Evolutionary conservation across 192 early-diverging fungal genomes (phyloP), one percentile per base, ranked within the genome.

Genomic region (Coemansia sp.): DNA sequence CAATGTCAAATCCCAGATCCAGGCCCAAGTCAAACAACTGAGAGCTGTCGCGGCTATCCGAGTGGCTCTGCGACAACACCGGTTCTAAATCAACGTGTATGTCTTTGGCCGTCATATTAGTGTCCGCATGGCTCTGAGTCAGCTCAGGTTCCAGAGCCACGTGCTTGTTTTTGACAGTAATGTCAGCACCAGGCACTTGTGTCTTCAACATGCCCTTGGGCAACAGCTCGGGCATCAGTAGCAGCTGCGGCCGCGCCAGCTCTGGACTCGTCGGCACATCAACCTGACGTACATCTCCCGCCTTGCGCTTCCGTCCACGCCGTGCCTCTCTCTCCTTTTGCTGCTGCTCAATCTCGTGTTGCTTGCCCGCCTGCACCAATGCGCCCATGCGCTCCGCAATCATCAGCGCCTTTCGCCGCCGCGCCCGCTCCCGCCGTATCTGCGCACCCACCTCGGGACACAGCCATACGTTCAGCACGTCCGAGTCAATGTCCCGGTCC

Each of bases 161-260:
- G 20, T 20, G 35, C 19, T 18, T 51, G 32, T 62, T 50, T 7
- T n/a, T 11, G 2, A 32, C 16, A 16, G 49, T 19, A 16, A 20
- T 50, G 39, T 54, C 12, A 27, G 53, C 26, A 8, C 7, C 6
- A 4, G 3, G 13, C 12, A 47, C 5, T 47, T 23, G 58, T 12
- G 19, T 26, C 35, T 49, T 41, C 27, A 65, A 43, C 66, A 79
- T 72, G 27, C 63, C 71, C 56, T 73, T 73, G 20, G 76, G 70
- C 35, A 79, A 41, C 24, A 79, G 67, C 67, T 65, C 62, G 0
- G 76, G 76, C 11, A 79, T 73, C 32, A 79, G 55, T 32, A 79
- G 71, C 66, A 62, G 62, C 59, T 79, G 76, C 38, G 75, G 75
- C 22, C 26, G 54, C n/a, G 18, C 27, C 23, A 67, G 37, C 38